phyloP scores from a whole-genome alignment of 2,329 filamentous ascomycete species.

The Malbranchea zuffiana region DNA sequence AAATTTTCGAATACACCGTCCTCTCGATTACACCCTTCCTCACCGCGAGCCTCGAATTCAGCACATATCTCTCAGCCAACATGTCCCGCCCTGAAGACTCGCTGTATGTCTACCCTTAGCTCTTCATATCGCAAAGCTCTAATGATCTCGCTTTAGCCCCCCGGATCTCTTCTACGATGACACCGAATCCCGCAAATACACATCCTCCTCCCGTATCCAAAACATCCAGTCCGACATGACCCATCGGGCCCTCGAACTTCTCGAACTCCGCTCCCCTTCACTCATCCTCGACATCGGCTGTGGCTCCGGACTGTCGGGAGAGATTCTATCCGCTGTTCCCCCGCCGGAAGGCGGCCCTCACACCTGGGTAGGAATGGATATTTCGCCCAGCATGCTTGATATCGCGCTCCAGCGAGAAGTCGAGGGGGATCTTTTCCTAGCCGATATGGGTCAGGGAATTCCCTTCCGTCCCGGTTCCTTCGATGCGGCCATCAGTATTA shows the following conservation, averaged over 20 bases:
- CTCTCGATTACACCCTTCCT: no score
- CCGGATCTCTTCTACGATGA: constrained; percentile 98
- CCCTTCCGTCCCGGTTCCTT: constrained; percentile 88
- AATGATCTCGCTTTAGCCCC: constrained; percentile 45
- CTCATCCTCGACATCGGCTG: constrained; percentile 95
- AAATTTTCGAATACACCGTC: no score
- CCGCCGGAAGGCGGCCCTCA: constrained; percentile 71
- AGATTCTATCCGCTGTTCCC: constrained; percentile 69
- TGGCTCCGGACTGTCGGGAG: constrained; percentile 84
- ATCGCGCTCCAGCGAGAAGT: constrained; percentile 84
- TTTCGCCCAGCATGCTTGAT: constrained; percentile 92
- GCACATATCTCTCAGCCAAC: constrained; percentile 28
- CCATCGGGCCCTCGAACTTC: constrained; percentile 78
- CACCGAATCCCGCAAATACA: constrained; percentile 91
- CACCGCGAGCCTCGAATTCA: not conserved
- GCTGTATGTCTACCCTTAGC: constrained; percentile 48
- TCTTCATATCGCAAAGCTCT: constrained; percentile 3
- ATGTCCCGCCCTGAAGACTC: constrained; percentile 98
- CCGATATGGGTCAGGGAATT: constrained; percentile 89
- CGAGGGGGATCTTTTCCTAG: constrained; percentile 84
- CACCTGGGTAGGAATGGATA: constrained; percentile 95
- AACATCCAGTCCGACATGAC: constrained; percentile 95
- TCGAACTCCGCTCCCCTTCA: constrained; percentile 66
- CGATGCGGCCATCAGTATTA: constrained; percentile 90
- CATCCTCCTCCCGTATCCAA: constrained; percentile 87